These are phyloP conservation scores for Coprinopsis strossmayeri DNA, from an alignment of 768 basidiomycete genomes.

Conservation along the genomic window DNA sequence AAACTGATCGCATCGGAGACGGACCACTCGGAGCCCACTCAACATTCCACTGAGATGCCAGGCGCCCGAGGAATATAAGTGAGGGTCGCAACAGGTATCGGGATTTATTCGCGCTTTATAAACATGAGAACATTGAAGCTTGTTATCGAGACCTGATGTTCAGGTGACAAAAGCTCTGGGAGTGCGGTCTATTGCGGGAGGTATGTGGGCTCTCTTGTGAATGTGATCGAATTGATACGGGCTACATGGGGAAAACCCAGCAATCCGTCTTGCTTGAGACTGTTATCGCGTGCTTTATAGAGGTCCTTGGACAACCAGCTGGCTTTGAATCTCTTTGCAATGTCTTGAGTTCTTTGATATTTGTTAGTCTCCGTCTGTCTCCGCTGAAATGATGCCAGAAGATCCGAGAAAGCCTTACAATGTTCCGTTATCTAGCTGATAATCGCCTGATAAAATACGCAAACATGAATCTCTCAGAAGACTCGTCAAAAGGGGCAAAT, in stretches of 20 bases:
- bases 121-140: no score
- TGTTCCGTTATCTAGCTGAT: not conserved
- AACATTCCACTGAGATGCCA: no score
- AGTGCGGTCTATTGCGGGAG: not conserved
- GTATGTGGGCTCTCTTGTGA: not conserved
- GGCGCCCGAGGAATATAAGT: not conserved
- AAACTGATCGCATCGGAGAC: no score
- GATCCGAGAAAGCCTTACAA: not conserved
- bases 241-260: conserved; percentile 2
- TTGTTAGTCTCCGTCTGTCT: not conserved
- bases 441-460: not conserved
- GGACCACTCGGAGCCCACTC: no score
- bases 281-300: conserved; percentile 1
- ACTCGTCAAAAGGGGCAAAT: not conserved
- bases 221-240: not conserved
- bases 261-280: not conserved
- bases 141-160: not conserved
- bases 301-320: conserved; percentile 1
- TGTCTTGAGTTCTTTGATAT: not conserved
- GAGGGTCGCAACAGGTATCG: no score
- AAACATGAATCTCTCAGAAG: not conserved
- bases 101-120: no score
- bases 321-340: not conserved
- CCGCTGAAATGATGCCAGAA: not conserved
- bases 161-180: not conserved